These are phyloP conservation scores for Lonicera japonica DNA, from an alignment of 129 eudicot genomes.

Conservation along the genomic window DNA sequence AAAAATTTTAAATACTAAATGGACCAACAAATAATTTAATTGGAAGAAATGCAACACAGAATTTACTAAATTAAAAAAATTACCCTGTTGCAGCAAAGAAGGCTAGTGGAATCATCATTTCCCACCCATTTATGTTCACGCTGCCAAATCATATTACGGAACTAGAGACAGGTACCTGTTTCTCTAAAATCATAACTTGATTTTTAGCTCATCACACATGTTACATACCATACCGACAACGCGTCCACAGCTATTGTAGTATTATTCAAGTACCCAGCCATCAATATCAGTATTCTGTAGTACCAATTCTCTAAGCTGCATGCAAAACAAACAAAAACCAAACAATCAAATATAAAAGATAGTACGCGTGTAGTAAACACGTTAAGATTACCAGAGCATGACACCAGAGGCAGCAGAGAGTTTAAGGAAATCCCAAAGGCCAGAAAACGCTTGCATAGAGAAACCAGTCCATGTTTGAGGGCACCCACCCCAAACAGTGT, in stretches of 20 bases:
- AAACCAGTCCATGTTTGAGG: conserved; percentile 47
- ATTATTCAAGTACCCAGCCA: background rate
- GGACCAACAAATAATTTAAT: too few species aligned
- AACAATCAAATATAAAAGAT: background rate
- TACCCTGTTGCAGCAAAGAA: background rate
- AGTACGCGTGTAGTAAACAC: too few species aligned
- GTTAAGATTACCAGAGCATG: conserved; percentile 40
- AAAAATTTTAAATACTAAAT: too few species aligned
- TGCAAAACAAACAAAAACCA: background rate
- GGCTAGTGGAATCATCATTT: background rate
- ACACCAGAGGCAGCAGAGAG: conserved; percentile 42
- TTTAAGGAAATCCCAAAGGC: conserved; percentile 42
- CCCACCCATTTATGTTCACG: background rate
- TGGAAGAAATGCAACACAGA: too few species aligned
- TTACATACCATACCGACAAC: background rate
- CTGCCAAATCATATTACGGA: background rate
- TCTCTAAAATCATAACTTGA: too few species aligned
- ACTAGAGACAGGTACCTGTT: too few species aligned
- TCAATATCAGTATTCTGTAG: background rate
- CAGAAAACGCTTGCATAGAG: conserved; percentile 33
- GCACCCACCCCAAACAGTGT: conserved; percentile 25
- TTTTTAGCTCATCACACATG: too few species aligned
- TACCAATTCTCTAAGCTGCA: conserved; percentile 22
- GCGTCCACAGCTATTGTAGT: background rate
- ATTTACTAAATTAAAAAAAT: too few species aligned